Evolutionary conservation across 345 rosid genomes (phyloP), one percentile per base, ranked within the genome.

Genomic region (Hibiscus syriacus): DNA sequence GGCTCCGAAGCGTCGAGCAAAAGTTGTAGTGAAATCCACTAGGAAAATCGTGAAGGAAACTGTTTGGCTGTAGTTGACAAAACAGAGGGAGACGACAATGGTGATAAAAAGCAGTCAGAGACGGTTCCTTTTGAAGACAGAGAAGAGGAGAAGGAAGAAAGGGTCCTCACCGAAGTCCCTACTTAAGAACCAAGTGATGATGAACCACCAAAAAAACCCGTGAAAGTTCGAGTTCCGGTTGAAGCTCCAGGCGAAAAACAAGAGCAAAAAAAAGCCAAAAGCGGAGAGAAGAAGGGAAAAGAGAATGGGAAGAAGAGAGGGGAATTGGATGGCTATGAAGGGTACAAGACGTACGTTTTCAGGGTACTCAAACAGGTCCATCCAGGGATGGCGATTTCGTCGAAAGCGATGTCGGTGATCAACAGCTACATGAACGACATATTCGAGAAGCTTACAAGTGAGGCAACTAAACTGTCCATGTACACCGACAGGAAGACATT

Each of bases 281-380:
- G 7, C 38, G n/a, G n/a, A 49, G 17, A 50, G 53, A 29, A 3
- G 20, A 57, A n/a, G 8, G 16, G 0, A 39, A 10, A 75, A 65
- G 78, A 55, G 23, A 68, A 36, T 17, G 53, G 5, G 27, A 58
- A 43, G 14, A 75, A 16, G 49, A 43, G n/a, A 16, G n/a, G 16
- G 3, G 73, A 22, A 6, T 68, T 16, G 0, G 70, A 38, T 10
- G 66, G 53, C 16, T 11, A 75, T 4, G 80, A 78, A 69, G 85
- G 70, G 62, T 87, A 85, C 77, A 83, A 68, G 76, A 81, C 85
- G 76, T 87, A 87, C 55, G 92, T 85, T 61, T 85, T 72, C 17
- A 83, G 58, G 74, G 88, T 88, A 58, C 57, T 84, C 76, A 90
- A 87, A 78, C 87, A 84, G 45, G 92, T 87, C 54, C 96, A 92